Percentiles rank a stretch among this genome's conserved stretches.
Conservation (phyloP, 495 filamentous ascomycete genomes). For the Podospora tetraspora region DNA sequence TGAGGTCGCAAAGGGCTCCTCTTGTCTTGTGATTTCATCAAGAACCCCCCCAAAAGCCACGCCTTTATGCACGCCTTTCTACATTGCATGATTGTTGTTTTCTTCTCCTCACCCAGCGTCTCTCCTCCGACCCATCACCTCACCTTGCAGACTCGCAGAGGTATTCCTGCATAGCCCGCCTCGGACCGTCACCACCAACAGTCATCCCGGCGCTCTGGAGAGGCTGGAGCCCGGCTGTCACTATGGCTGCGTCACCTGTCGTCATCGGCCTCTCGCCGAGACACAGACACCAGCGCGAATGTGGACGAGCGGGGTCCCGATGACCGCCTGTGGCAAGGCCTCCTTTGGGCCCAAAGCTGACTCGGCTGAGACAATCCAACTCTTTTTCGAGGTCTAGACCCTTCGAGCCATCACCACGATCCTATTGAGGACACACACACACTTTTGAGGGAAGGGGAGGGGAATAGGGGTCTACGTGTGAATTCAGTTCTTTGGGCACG, state of each 20-base stretch:
- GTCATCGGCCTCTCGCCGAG: conserved; percentile 15
- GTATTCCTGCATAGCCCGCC: neutral
- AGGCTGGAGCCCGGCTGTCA: neutral
- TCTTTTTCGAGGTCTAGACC: neutral
- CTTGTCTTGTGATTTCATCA: too few species aligned
- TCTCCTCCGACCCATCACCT: too few species aligned
- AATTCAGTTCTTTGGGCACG: neutral
- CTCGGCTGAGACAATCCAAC: neutral
- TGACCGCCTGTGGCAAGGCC: neutral
- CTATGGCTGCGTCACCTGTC: conserved; percentile 16
- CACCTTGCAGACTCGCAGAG: too few species aligned
- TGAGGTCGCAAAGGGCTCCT: too few species aligned
- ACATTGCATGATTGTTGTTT: too few species aligned
- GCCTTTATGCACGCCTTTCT: too few species aligned
- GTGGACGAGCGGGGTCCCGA: neutral
- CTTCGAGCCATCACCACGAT: neutral
- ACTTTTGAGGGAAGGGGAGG: too few species aligned
- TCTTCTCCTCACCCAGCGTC: too few species aligned
- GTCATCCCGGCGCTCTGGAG: neutral
- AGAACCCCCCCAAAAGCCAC: too few species aligned
- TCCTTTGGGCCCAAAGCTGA: neutral
- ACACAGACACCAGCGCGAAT: neutral
- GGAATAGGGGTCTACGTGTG: neutral
- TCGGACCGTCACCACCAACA: neutral
- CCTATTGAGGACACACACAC: neutral